Evolutionary conservation across 768 basidiomycete species (phyloP), one percentile per base, ranked within the genome.

Genomic region (Tylopilus subfusipes): DNA sequence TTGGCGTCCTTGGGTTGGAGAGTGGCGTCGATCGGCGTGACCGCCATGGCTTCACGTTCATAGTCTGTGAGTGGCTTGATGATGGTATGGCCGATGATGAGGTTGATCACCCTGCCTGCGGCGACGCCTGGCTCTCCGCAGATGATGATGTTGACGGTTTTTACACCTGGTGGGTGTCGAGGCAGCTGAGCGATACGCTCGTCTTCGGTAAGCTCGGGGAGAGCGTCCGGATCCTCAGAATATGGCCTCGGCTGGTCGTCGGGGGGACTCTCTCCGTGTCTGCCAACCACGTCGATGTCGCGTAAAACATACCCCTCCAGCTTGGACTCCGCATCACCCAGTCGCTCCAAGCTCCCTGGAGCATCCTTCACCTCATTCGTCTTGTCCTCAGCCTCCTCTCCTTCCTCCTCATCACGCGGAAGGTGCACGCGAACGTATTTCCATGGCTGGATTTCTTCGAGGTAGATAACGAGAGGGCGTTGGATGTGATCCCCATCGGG

Each of bases 41-140:
- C 66, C 1, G 61, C 39, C 55, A 76, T 71, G 0, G 77, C 68
- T 52, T 69, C 73, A 0, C 75, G 73, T 0, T 54, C 52, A 6
- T 68, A 67, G 18, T 67, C 61, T 0, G 50, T 52, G 34, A 67
- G 62, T 5, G 65, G 68, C 27, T 55, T 56, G 16, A 65, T 60
- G 40, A 68, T 50, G 30, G 40, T 34, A 2, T 51, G 2, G 9
- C 51, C 63, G 0, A 57, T 24, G 29, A 69, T 66, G 7, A 71
- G 53, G 48, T 69, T 69, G 53, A 69, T 46, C n/a, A 68, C 64
- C 13, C 62, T 50, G 11, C 63, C 62, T 11, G 62, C 61, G 16
- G 60, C 68, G n/a, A 59, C 52, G n/a, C 77, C 76, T 2, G 71
- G 67, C 48, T 76, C 72, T 8, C 78, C 76, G 43, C 78, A 77